Base-by-base conservation (phyloP, 2,329 filamentous ascomycete species). In the Alternaria atra region DNA sequence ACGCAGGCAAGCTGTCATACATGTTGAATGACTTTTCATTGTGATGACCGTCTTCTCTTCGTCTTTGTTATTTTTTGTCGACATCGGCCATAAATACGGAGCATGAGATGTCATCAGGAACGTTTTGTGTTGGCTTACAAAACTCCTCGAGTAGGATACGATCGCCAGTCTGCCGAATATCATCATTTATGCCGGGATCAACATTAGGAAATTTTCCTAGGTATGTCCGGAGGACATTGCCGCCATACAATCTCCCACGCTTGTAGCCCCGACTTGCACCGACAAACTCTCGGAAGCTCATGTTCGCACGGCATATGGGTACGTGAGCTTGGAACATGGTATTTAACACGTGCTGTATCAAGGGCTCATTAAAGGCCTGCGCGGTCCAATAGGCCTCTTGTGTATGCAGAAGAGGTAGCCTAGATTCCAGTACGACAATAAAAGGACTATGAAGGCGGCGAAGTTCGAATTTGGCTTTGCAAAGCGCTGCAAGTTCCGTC, bases 31-130 rank as follows among this genome's bases (percentile, higher is more conserved):
- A 17, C 6, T 32, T 20, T 20, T 20, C 2, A 20, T 20, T 20
- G 2, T 20, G 20, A 20, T 20, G 20, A 20, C 20, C 20, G 20
- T 20, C 7, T 40, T 20, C 30, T 52, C 35, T 13, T 52, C 35
- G 50, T 39, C 23, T 27, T 29, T 40, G 25, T 30, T 29, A 25
- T 17, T 15, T 15, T 29, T 27, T 17, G 20, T 52, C 20, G 23
- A 52, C 35, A 9, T 42, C 50, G 32, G 23, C 12, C 39, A 40
- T 40, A 29, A 35, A 52, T 15, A 52, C 27, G 12, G 35, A 9
- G 50, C 35, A 52, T 39, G 35, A n/a, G 25, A 40, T 40, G 20
- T 17, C 50, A 9, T 52, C 50, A 39, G 35, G 50, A 15, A 52
- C 9, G 17, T 8, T 42, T 8, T 17, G 27, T 17, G 25, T 23